These are phyloP conservation scores for Peronospora belbahrii DNA, from an alignment of 352 stramenopile genomes.

Conservation along the genomic window DNA sequence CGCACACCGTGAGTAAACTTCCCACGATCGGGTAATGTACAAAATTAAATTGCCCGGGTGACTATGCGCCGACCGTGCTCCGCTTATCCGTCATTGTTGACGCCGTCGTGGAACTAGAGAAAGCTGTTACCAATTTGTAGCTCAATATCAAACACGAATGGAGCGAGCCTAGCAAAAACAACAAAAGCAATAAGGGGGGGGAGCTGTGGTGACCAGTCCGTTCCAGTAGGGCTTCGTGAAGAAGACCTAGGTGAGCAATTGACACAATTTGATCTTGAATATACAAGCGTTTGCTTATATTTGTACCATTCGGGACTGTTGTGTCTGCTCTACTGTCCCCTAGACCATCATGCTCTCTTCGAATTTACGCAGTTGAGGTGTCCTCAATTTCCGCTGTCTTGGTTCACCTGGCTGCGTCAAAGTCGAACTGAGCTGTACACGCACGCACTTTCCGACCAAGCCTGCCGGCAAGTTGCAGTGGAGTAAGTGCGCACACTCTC, in stretches of 20 bases:
- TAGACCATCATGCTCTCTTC: conserved; percentile 14
- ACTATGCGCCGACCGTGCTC: too few species aligned
- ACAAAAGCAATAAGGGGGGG: conserved; percentile 17
- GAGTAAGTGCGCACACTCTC: conserved; percentile 8
- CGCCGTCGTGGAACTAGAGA: conserved; percentile 12
- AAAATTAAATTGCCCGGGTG: too few species aligned
- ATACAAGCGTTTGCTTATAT: conserved; percentile 21
- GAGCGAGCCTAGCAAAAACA: conserved; percentile 4
- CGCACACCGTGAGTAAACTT: conserved; percentile 26
- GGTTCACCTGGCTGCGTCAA: conserved; percentile 17
- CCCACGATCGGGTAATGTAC: too few species aligned
- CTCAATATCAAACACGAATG: conserved; percentile 7
- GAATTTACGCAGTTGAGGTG: conserved; percentile 15
- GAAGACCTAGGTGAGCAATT: conserved; percentile 7
- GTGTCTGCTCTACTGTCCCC: conserved; percentile 20
- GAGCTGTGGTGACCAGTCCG: conserved; percentile 5
- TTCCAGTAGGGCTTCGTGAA: conserved; percentile 4
- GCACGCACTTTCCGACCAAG: conserved; percentile 14
- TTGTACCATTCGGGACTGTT: conserved; percentile 21
- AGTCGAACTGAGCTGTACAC: conserved; percentile 22
- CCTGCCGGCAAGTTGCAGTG: conserved; percentile 10
- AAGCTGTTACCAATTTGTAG: conserved; percentile 1
- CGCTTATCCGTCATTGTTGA: conserved; percentile 32
- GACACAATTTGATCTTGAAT: conserved; percentile 6
- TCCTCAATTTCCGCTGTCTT: conserved; percentile 8